Conservation (phyloP, 2,329 filamentous ascomycete species). For the Scortechinia acanthostroma region DNA sequence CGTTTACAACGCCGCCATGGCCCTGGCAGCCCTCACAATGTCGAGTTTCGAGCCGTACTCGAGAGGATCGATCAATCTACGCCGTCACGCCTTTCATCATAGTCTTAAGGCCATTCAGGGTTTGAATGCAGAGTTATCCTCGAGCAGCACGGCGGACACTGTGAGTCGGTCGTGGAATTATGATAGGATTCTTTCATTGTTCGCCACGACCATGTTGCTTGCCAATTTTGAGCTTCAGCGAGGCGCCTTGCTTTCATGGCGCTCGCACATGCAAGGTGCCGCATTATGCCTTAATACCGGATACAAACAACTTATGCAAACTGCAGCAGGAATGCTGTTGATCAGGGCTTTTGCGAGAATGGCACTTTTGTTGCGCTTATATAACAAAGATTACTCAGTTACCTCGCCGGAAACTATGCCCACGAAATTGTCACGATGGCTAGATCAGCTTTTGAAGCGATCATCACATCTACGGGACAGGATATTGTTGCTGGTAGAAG, state of each 20-base stretch:
- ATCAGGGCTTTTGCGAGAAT: conserved; percentile 8
- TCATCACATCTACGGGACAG: conserved; percentile 5
- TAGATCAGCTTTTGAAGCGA: conserved; percentile 4
- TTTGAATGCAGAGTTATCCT: conserved; percentile 4
- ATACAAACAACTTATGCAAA: conserved; percentile 5
- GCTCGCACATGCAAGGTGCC: conserved; percentile 7
- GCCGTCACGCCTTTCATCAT: conserved; percentile 7
- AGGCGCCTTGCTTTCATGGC: not conserved
- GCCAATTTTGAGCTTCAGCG: not conserved
- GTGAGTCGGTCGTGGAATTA: not conserved
- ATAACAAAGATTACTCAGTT: conserved; percentile 8
- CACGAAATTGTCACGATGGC: conserved; percentile 4
- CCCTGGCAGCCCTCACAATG: conserved; percentile 6
- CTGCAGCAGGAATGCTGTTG: conserved; percentile 6
- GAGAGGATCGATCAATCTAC: conserved; percentile 3
- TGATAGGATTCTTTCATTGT: conserved; percentile 6
- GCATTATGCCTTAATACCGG: conserved; percentile 6
- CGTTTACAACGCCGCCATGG: conserved; percentile 7
- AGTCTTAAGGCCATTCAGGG: conserved; percentile 7
- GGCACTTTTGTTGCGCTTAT: conserved; percentile 8
- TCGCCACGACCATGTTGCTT: conserved; percentile 5
- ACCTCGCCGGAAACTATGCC: conserved; percentile 6
- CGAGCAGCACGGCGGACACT: too few species aligned
- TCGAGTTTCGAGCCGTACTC: conserved; percentile 4
- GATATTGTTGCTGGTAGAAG: conserved; percentile 6